phyloP scores from a whole-genome alignment of 345 rosid species.

The Xanthoceras sorbifolium region DNA sequence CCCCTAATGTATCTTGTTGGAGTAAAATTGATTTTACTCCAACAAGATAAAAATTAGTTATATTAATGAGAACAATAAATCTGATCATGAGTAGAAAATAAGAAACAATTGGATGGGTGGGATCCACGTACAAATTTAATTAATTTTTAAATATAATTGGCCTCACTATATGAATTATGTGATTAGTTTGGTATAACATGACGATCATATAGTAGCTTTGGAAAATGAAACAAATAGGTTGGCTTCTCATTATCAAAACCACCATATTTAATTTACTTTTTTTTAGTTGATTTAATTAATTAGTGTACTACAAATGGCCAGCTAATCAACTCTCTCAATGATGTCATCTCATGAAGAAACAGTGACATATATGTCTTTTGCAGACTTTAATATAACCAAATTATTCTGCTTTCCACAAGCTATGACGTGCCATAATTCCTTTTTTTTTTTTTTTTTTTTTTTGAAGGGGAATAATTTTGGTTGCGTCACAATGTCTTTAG shows the following conservation, averaged over 20 bases:
- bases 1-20: too few species aligned
- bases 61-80: too few species aligned
- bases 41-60: too few species aligned
- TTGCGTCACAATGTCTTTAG: too few species aligned
- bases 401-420: background rate
- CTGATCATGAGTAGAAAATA: background rate
- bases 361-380: background rate
- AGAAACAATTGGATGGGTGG: background rate
- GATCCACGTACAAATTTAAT: background rate
- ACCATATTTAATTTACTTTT: background rate
- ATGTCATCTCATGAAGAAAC: background rate
- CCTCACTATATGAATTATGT: background rate
- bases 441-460: too few species aligned
- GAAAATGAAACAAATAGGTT: constrained; percentile 3
- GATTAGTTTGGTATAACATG: constrained; percentile 8
- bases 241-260: constrained; percentile 18
- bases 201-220: background rate
- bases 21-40: too few species aligned
- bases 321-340: background rate
- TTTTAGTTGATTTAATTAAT: background rate
- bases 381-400: background rate
- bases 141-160: background rate
- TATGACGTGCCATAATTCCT: background rate
- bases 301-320: background rate
- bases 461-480: too few species aligned